Conservation (phyloP, 495 filamentous ascomycete species). For the Usnea hakonensis region DNA sequence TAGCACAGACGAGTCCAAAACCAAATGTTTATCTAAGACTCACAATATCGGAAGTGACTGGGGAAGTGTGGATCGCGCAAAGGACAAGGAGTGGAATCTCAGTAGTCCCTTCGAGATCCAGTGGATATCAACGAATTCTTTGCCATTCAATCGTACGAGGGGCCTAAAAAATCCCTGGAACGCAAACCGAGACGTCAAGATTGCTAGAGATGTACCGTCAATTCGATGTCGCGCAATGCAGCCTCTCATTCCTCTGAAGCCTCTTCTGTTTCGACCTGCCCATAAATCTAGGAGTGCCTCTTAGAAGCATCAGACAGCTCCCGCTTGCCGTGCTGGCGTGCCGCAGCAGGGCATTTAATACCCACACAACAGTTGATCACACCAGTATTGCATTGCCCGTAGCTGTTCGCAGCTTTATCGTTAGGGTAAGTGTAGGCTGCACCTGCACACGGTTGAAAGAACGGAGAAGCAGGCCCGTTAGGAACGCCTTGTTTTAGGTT, state of each 20-base stretch:
- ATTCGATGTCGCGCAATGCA: too few species aligned
- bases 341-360: too few species aligned
- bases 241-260: too few species aligned
- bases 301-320: too few species aligned
- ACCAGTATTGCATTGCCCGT: too few species aligned
- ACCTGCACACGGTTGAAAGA: constrained; percentile 21
- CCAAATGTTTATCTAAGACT: constrained; percentile 30
- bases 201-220: constrained; percentile 79
- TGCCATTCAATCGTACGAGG: constrained; percentile 86
- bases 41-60: constrained; percentile 31
- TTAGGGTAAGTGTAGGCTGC: constrained; percentile 23
- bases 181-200: constrained; percentile 91
- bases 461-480: constrained; percentile 16
- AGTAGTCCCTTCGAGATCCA: constrained; percentile 89
- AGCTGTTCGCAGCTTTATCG: constrained; percentile 17
- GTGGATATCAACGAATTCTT: constrained; percentile 77
- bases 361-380: too few species aligned
- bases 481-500: constrained; percentile 15
- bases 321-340: too few species aligned
- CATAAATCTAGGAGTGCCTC: too few species aligned
- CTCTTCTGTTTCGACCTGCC: too few species aligned
- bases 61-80: constrained; percentile 33
- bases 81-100: constrained; percentile 53
- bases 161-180: constrained; percentile 94
- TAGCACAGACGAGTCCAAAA: constrained; percentile 37